Base-by-base conservation (phyloP, 805 yeast species). In the Isabelozyma heimii region DNA sequence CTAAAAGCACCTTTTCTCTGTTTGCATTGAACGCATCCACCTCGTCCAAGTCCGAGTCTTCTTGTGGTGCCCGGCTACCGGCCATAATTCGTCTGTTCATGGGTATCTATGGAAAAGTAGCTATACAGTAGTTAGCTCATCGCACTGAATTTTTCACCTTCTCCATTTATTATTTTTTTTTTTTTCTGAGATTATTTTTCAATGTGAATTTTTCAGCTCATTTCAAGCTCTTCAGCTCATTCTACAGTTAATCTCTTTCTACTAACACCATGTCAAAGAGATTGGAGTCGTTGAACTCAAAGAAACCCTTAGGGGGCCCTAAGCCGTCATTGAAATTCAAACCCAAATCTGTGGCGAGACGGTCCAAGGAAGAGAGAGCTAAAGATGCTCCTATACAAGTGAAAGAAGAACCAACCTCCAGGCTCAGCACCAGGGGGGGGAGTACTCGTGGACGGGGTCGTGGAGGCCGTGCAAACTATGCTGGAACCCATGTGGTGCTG, bases 271-370 rank as follows among this genome's bases (percentile, higher is more conserved):
- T 72, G 77, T 68, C 76, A 33, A 70, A 72, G 55, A 53, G 79
- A 49, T 66, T 73, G 47, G 79, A 73, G 42, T 70, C 76, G 20
- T 62, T 73, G 55, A 70, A 63, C 50, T 60, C 72, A 13, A 63
- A 65, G 49, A 70, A 69, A 51, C 56, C 52, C 8, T 15, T 47
- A 12, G 15, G 49, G 4, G 53, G 54, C 15, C 59, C 70, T 2
- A 81, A 82, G 57, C 80, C 88, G 7, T 74, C 82, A 2, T 69
- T 87, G 51, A 85, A 86, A 65, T 91, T 91, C 69, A 83, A 84
- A 65, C 97, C 97, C 2, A 91, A 91, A 65, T 85, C 77, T 2
- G 96, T 91, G 40, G 91, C 91, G 0, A 76, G 97, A 67, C 83
- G 89, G 62, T 72, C 90, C 9, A 85, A 89, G 56, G 91, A 88